Evolutionary conservation across 352 stramenopile genomes (phyloP).

Genomic region (Pythium phragmitis): DNA sequence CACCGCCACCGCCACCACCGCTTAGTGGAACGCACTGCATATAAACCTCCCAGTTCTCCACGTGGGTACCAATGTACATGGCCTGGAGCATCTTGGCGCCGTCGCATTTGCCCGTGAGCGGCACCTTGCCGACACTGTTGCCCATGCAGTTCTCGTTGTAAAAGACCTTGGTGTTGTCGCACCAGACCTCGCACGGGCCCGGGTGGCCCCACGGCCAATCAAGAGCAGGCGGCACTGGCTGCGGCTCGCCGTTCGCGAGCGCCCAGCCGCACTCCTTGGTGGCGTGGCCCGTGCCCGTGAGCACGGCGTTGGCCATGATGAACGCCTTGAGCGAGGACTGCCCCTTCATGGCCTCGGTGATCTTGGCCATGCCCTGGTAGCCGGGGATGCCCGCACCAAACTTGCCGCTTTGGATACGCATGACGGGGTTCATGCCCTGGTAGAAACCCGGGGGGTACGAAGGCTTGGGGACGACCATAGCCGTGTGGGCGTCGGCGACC

Average conservation of each 20-base stretch:
- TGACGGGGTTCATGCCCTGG: slow-evolving; percentile 17
- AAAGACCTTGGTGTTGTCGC: background rate
- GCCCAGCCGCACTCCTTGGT: slow-evolving; percentile 19
- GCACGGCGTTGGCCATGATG: slow-evolving; percentile 15
- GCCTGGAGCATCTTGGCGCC: slow-evolving; percentile 13
- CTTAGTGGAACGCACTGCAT: too few species aligned
- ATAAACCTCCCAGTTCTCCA: slow-evolving; percentile 14
- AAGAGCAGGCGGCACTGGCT: slow-evolving; percentile 7
- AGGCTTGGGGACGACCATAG: slow-evolving; percentile 9
- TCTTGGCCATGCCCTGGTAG: slow-evolving; percentile 19
- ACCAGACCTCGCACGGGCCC: slow-evolving; percentile 18
- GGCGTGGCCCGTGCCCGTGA: slow-evolving; percentile 1
- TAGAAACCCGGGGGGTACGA: slow-evolving; percentile 20
- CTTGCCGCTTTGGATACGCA: slow-evolving; percentile 10
- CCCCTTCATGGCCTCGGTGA: slow-evolving; percentile 1
- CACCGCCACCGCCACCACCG: too few species aligned
- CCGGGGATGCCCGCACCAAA: slow-evolving; percentile 8
- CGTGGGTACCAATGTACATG: slow-evolving; percentile 20
- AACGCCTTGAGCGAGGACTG: slow-evolving; percentile 3
- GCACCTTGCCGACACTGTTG: slow-evolving; percentile 15
- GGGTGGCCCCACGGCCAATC: slow-evolving; percentile 23
- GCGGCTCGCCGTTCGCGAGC: slow-evolving; percentile 3
- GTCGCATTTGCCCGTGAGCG: slow-evolving; percentile 11
- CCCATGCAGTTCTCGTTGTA: slow-evolving; percentile 10
- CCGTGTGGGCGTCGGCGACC: slow-evolving; percentile 18